Base-by-base conservation (phyloP, 2,329 filamentous ascomycete species). In the Trichoderma sp. region DNA sequence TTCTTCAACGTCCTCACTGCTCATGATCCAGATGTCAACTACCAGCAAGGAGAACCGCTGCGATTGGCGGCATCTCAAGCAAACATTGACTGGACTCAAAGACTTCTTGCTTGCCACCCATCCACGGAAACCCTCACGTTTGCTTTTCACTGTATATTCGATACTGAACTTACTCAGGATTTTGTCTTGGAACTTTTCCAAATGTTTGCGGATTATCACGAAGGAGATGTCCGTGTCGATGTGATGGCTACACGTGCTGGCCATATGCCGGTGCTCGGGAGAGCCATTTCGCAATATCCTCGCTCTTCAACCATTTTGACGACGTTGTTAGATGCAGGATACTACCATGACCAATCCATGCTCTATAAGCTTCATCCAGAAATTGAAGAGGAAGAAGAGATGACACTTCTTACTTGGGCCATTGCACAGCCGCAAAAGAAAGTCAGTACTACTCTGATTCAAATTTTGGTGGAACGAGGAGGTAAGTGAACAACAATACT, bases 391-490 rank as follows among this genome's bases (percentile, higher is more conserved):
- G 79, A 82, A 3, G 89, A 91, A 75, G 78, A 81, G 11, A 82
- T 89, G 55, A 86, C 86, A 1, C 79, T 89, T 2, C 78, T 91
- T 8, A 79, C 85, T 61, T 91, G 89, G 89, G 83, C 87, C 0
- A 80, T 91, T 63, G 78, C 86, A 7, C 87, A 90, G 71, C 86
- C 87, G 0, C 86, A 89, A 71, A 90, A 90, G 76, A 84, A 83
- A 70, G 82, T 90, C 61, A 89, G 87, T 76, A 87, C 85, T 39
- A 76, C 80, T 5, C 78, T 90, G 54, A 85, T 91, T 67, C 81
- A 85, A 70, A 76, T 87, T 59, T 79, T 91, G 24, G 77, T 91
- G n/a, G 78, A 73, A 75, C 82, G 70, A 74, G 84, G 59, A 58
- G 78, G 79, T 80, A 73, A 76, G 79, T 74, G 21, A 51, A 14